Evolutionary conservation across 2,329 filamentous ascomycete species (phyloP), one percentile per base, ranked within the genome.

Genomic region (Xylaria sp.): DNA sequence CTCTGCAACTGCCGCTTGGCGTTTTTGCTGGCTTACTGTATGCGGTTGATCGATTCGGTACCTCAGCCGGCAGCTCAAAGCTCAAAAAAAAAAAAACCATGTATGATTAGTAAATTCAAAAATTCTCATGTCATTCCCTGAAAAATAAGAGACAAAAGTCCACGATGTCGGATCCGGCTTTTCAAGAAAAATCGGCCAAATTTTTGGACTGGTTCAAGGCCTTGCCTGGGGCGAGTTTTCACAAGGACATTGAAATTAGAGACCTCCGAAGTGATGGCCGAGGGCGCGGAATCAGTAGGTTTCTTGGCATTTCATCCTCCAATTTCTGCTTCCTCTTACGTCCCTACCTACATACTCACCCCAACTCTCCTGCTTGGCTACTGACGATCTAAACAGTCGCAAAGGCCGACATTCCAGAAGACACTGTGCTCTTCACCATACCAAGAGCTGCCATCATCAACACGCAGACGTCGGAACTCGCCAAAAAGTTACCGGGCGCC

Each of bases 361-460:
- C 6, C 25, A 17, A 17, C 14, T n/a, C 15, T 28, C 11, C 5
- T 17, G 5, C 7, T 33, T 23, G 6, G 5, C 28, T 31, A 56
- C 71, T 74, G 45, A 73, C 64, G 50, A 58, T 46, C 55, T n/a
- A 6, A 42, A 25, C 67, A 94, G 91, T 96, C 70, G 91, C 92
- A 25, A 83, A 79, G 21, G 75, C 83, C 61, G 86, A 92, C 65
- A 92, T 97, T 57, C 78, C 82, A 17, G 84, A 90, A 69, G 91
- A 93, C 64, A 91, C 92, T 60, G 85, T 89, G 50, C 84, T 96
- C 45, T 96, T 96, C 80, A 89, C 87, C 49, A 91, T 96, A 64
- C 92, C 92, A 2, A 87, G 91, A 64, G 78, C 81, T 49, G 80
- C 84, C 52, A 88, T 96, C 66, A 86, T 97, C 72, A 91, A 86